Evolutionary conservation across 1,284 basidiomycete genomes (phyloP), one percentile per base, ranked within the genome.

Genomic region (Lentinus polychrous): DNA sequence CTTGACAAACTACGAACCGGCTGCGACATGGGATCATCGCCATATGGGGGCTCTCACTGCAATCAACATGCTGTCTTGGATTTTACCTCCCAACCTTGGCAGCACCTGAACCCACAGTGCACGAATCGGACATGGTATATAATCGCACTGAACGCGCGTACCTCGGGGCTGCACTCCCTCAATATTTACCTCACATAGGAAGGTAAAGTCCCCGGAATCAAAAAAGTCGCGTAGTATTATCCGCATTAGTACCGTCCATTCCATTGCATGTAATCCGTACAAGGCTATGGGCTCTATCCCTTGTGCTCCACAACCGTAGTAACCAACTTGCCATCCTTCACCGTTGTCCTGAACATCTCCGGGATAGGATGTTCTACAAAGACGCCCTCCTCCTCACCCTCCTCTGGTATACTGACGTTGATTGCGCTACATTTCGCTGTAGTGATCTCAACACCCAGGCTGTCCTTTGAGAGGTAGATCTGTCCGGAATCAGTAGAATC

Each of bases 401-500:
- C 85, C 1, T 88, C 83, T 0, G 95, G 95, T 40, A 99, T 66
- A 58, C 82, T 91, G 52, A 99, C 78, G 68, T 99, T 99, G 68
- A 99, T 88, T 27, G 86, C 79, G 61, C 90, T 94, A 66, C 93
- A 96, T 72, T 99, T 98, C 50, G 92, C 86, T 1, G 94, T 95
- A 42, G 94, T 88, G 60, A 99, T 91, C 70, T 98, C 95, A 2
- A 82, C 77, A 34, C 61, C 73, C 48, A 96, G 73, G 56, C 87
- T 88, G 27, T 79, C 79, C 64, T 88, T 88, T 39, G 91, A 94
- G 31, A 99, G 78, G 69, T 92, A 99, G 55, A 99, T 83, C 66
- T 94, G 91, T 8, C 95, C 96, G 14, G 90, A 91, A 67, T 99
- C 96, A 34, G 91, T 95, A 24, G 86, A 86, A 68, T 99, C 96